Evolutionary conservation across 768 basidiomycete species (phyloP), one percentile per base, ranked within the genome.

Genomic region (Mrakia gelida): DNA sequence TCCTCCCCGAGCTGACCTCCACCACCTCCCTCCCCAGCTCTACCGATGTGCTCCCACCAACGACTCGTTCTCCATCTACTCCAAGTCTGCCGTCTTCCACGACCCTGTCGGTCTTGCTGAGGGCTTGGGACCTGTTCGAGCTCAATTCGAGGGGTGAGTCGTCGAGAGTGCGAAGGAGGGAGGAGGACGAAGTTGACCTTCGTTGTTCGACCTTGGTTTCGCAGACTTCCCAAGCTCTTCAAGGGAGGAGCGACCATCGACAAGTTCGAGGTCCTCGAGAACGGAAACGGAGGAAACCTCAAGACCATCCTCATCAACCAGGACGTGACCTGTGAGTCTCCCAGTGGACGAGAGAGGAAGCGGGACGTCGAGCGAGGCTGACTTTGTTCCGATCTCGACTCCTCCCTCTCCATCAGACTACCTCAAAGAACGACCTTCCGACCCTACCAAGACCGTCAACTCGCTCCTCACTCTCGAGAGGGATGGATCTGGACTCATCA

Each of bases 21-120:
- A 26, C 67, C 21, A 10, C 16, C 28, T 32, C 65, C 16, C 34
- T 23, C 21, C 65, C 28, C 10, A 75, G 73, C 54, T 75, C 26
- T 75, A 75, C 52, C 30, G 41, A 26, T 75, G 73, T n/a, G 56
- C n/a, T 28, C 73, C 73, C 6, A 61, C 41, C 59, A 18, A 32
- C 38, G 16, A n/a, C 5, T 32, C 73, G 32, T 75, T 32, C 34
- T 56, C 30, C 4, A 63, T 75, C 74, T 83, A 83, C 75, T 78
- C 79, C 67, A 67, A 76, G 10, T 75, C 73, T 0, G 83, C 83
- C 0, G 70, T 78, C 49, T 84, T 84, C 77, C 82, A 82, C 67
- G 83, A 84, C 77, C 83, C 83, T 2, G 80, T 84, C 75, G 81
- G 81, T 52, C 75, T 82, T 43, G 83, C 83, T 30, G 75, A 84